Base-by-base conservation (phyloP, 805 yeast genomes). In the Saccharomycopsis javanensis region DNA sequence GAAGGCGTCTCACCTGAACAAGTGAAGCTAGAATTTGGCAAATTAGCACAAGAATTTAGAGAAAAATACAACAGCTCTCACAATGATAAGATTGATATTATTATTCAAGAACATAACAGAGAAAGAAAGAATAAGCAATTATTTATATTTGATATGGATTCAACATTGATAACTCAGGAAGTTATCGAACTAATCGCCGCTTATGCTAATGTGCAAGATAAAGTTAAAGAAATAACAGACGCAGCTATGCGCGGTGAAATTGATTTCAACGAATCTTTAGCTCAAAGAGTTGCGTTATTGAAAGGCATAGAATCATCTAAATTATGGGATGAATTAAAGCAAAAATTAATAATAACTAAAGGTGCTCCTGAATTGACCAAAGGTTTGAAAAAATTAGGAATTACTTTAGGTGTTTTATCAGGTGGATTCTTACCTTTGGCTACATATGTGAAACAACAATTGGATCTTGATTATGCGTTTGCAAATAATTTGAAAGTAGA, bases 201-300 rank as follows among this genome's bases (percentile, higher is more conserved):
- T 0, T 85, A 88, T 65, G 98, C 97, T n/a, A 78, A 80, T 63
- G 96, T 94, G 34, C 97, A 94, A 66, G 82, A 78, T 5, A 76
- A 88, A 68, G 99, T 94, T 5, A 86, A 92, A 4, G 86, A 78
- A 31, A 91, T 94, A 64, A 94, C 99, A 1, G 88, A 86, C 42
- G 77, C 88, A 27, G 98, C 99, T 20, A 94, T 94, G 99, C 91
- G 92, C 65, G 97, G 97, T 28, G 96, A 92, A 67, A 74, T 94
- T 18, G 98, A 94, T 68, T 94, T 94, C 75, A 82, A 80, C 61
- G 88, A 86, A 63, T 88, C 96, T 0, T 73, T 94, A 52, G 75
- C 75, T 1, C 81, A 81, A 67, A 79, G 99, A 57, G 97, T 89
- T 7, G 70, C 72, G 20, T 75, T 94, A n/a, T 75, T 94, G 61